Evolutionary conservation across 148 eudicot species (phyloP), one percentile per base, ranked within the genome.

Genomic region (Talinum fruticosum): DNA sequence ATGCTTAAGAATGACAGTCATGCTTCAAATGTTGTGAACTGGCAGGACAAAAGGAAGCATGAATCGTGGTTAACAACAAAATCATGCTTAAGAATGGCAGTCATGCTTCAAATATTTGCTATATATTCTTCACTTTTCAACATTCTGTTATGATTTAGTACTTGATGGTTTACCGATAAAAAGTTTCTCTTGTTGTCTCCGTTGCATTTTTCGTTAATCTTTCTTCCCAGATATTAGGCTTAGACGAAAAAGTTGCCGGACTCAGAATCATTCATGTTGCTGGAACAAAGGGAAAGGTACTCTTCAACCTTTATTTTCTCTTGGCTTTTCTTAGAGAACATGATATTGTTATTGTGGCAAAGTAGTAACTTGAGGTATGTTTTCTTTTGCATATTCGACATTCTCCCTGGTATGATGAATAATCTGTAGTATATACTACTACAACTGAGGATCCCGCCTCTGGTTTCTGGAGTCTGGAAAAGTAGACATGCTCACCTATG

Each of bases 211-310:
- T 26, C 66, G 26, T 62, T 33, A 33, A 62, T 29, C 38, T 76
- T 69, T 78, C 73, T 51, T 74, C 21, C 51, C 88, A 93, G 98
- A 90, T 93, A 81, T 81, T 93, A 76, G 92, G 84, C 64, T 83
- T 93, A 86, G 94, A 93, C 78, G 90, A 93, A 66, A 87, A 84
- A 53, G 73, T 93, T 74, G 87, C 82, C 64, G 84, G 79, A 71
- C 98, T 93, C 59, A 91, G 84, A 74, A 86, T 93, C 72, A 90
- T 93, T 85, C 98, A 93, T 86, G 98, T 93, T 82, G 96, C 98
- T 75, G 97, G 97, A 75, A 93, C 97, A 33, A 93, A 93, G 82
- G 97, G 97, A 82, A 93, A 93, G 97, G 97, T 93, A 89, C 71
- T 67, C 15, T 72, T 62, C 74, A 16, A 28, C 69, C 75, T 71